Evolutionary conservation across 2,329 filamentous ascomycete genomes (phyloP).

Genomic region (Colletotrichum eleusines): DNA sequence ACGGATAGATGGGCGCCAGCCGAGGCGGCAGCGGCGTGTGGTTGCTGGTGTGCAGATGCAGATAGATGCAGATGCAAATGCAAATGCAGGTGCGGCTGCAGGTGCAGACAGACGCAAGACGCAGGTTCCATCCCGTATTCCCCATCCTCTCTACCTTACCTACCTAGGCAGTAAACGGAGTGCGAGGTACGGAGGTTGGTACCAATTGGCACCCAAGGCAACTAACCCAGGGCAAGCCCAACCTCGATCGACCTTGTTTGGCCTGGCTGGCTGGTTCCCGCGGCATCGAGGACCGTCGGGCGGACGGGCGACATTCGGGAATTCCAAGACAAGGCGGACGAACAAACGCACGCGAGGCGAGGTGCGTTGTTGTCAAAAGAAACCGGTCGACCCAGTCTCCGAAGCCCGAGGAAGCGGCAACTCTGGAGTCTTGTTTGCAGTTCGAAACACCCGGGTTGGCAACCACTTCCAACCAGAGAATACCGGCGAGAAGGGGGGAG

Average conservation of each 20-base stretch:
- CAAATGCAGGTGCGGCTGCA: slow-evolving; percentile 8
- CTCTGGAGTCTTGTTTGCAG: neutral
- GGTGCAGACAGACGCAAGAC: slow-evolving; percentile 9
- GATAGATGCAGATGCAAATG: neutral
- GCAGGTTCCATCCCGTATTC: slow-evolving; percentile 30
- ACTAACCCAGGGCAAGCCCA: neutral
- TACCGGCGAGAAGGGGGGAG: neutral
- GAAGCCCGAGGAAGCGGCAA: neutral
- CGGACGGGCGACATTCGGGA: slow-evolving; percentile 3
- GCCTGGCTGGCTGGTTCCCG: neutral
- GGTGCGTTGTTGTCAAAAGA: slow-evolving; percentile 7
- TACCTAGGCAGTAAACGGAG: neutral
- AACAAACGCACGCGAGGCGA: slow-evolving; percentile 12
- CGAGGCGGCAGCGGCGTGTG: slow-evolving; percentile 11
- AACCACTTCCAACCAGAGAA: neutral
- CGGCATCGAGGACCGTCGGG: neutral
- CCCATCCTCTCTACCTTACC: neutral
- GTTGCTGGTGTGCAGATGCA: neutral
- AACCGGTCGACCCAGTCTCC: neutral
- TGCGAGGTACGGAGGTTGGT: neutral
- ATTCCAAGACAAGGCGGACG: slow-evolving; percentile 14
- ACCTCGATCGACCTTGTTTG: neutral
- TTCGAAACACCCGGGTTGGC: neutral
- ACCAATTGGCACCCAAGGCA: neutral
- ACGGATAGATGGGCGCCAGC: slow-evolving; percentile 29